Evolutionary conservation across 768 basidiomycete species (phyloP).

Genomic region (Suillus fuscotomentosus): DNA sequence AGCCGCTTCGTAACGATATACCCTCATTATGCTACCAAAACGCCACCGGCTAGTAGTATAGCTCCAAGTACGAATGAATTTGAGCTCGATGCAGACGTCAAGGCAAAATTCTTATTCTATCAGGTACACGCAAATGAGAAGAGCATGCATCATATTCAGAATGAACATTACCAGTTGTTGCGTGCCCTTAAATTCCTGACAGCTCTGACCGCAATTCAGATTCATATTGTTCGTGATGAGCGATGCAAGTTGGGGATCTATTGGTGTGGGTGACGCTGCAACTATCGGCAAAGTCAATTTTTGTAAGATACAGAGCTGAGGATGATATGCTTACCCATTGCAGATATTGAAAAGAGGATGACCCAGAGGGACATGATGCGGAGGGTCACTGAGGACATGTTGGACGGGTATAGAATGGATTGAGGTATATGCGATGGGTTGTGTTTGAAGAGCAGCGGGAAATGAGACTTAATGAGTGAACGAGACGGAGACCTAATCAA

Average conservation of each 20-base stretch:
- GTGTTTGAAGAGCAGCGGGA: not conserved
- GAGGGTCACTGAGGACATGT: conserved; percentile 10
- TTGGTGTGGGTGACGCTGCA: conserved; percentile 23
- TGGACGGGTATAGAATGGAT: conserved; percentile 13
- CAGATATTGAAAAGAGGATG: conserved; percentile 18
- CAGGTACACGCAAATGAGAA: not conserved
- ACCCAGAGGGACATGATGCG: conserved; percentile 19
- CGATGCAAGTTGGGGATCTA: conserved; percentile 18
- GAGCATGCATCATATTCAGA: not conserved
- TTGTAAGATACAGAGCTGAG: not conserved
- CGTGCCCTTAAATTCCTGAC: conserved; percentile 15
- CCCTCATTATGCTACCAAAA: conserved; percentile 17
- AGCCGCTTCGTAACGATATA: not conserved
- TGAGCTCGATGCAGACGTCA: conserved; percentile 16
- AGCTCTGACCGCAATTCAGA: conserved; percentile 23
- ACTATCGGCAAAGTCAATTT: conserved; percentile 11
- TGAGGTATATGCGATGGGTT: conserved; percentile 1
- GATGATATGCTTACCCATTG: conserved; percentile 16
- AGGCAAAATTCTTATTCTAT: conserved; percentile 22
- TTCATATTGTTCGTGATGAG: conserved; percentile 24
- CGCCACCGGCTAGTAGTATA: conserved; percentile 18
- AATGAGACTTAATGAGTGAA: not conserved
- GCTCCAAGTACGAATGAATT: conserved; percentile 19
- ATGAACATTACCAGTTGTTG: conserved; percentile 20
- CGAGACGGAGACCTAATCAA: conserved; percentile 12